These are phyloP conservation scores for Fusarium sulawesiense DNA, from an alignment of 2,329 filamentous ascomycete genomes.

Conservation along the genomic window DNA sequence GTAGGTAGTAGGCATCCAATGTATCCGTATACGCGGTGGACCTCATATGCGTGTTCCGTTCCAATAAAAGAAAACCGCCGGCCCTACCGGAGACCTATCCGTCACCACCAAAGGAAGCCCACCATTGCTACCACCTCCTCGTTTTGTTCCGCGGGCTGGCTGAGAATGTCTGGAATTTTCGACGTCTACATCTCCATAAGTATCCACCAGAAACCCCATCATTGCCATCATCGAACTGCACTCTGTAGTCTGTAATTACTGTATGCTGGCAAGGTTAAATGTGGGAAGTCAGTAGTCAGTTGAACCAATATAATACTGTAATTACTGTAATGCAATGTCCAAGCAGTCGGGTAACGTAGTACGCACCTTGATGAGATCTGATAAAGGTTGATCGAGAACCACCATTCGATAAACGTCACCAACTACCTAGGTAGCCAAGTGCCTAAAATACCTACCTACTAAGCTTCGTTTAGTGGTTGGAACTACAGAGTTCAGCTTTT, in stretches of 20 bases:
- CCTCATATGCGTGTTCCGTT: constrained; percentile 19
- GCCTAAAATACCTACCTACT: background rate
- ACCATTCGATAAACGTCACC: background rate
- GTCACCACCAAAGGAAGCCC: constrained; percentile 14
- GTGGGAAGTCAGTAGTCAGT: background rate
- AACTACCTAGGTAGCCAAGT: background rate
- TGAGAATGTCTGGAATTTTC: constrained; percentile 22
- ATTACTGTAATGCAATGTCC: background rate
- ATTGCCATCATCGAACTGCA: constrained; percentile 21
- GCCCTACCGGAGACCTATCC: constrained; percentile 32
- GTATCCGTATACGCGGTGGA: constrained; percentile 13
- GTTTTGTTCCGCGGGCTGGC: constrained; percentile 23
- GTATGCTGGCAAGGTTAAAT: background rate
- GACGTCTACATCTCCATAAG: constrained; percentile 1
- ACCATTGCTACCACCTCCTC: constrained; percentile 25
- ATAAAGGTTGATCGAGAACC: background rate
- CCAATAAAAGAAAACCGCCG: constrained; percentile 36
- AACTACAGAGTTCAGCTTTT: constrained; percentile 22
- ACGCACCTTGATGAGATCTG: constrained; percentile 4
- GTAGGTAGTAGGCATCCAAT: background rate
- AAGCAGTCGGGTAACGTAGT: background rate
- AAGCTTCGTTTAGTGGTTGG: background rate
- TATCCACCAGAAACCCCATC: constrained; percentile 29
- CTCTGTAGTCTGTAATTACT: background rate
- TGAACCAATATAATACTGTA: background rate